Evolutionary conservation across 179 eudicot species (phyloP), one percentile per base, ranked within the genome.

Genomic region (Beta corolliflora): DNA sequence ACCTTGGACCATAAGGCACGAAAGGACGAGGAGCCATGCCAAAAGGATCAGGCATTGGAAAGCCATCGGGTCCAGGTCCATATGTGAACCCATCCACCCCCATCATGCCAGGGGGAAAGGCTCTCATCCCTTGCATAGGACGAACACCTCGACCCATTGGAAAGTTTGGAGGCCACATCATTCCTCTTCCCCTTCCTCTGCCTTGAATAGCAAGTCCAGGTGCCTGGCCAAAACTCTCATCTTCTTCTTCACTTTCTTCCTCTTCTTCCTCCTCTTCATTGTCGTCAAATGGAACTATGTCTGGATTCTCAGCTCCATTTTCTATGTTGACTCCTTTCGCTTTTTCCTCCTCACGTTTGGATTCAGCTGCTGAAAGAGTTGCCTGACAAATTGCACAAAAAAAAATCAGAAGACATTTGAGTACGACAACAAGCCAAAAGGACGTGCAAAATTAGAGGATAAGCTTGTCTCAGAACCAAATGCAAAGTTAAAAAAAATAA

Each of bases 211-310:
- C 81, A 72, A 86, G 83, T 44, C 88, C 89, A 58, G 90, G 88
- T 75, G 76, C 88, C 58, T 86, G 91, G 60, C 81, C 87, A 79
- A 81, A 87, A 68, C 89, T 83, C 77, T 94, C 97, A 1, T 95
- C 98, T 81, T 96, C 97, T 63, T 96, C 99, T 21, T 95, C 99
- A 36, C 92, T 89, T 84, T 91, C 94, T 52, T 96, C 98, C 70
- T 96, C 98, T 81, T 95, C 99, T 73, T 95, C 98, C 89, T 94
- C 99, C 73, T 95, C 99, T 89, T 95, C 99, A 64, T 95, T 95
- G 87, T 94, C 99, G 55, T 96, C 99, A 79, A 96, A 96, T 11
- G 94, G 93, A 48, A 96, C 99, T 75, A 96, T 96, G 79, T 95
- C 97, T 29, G 93, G 99, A 82, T 94, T 96, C 78, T 90, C 94